Evolutionary conservation across 306 rosid species (phyloP).

Genomic region (Morella rubra): DNA sequence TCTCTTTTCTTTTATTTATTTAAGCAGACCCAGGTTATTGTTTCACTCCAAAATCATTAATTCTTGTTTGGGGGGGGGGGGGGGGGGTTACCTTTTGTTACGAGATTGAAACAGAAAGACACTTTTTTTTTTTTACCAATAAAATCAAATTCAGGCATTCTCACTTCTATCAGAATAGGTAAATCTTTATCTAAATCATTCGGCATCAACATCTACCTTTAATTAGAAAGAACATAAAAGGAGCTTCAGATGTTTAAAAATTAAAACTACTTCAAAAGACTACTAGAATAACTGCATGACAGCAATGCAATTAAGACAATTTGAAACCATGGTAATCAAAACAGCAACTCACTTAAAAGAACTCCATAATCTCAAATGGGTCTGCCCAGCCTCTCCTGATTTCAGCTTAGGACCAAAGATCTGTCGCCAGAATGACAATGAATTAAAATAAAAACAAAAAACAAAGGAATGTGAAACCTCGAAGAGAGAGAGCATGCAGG

Average conservation of each 20-base stretch:
- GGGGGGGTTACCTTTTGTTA: too few relatives aligned
- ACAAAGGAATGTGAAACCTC: constrained; percentile 5
- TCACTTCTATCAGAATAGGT: too few relatives aligned
- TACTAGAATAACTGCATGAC: neutral
- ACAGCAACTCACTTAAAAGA: too few relatives aligned
- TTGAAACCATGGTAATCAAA: too few relatives aligned
- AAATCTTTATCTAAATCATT: neutral
- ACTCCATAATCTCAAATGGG: constrained; percentile 40
- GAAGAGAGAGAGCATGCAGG: neutral
- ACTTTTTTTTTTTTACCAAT: too few relatives aligned
- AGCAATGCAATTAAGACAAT: neutral
- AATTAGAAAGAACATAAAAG: neutral
- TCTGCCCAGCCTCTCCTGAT: constrained; percentile 35
- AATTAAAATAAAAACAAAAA: neutral
- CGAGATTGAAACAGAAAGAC: too few relatives aligned
- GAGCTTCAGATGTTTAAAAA: neutral
- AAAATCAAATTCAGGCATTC: too few relatives aligned
- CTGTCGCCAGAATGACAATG: constrained; percentile 31
- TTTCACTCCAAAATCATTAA: neutral
- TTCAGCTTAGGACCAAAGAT: constrained; percentile 46
- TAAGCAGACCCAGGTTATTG: neutral
- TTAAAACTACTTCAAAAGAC: neutral
- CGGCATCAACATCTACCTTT: neutral
- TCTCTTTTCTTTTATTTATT: too few relatives aligned
- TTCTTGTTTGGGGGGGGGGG: too few relatives aligned